Percentiles rank a stretch among this genome's conserved stretches.
phyloP scores from a whole-genome alignment of 495 filamentous ascomycete genomes.

The Penicillium macrosclerotiorum region DNA sequence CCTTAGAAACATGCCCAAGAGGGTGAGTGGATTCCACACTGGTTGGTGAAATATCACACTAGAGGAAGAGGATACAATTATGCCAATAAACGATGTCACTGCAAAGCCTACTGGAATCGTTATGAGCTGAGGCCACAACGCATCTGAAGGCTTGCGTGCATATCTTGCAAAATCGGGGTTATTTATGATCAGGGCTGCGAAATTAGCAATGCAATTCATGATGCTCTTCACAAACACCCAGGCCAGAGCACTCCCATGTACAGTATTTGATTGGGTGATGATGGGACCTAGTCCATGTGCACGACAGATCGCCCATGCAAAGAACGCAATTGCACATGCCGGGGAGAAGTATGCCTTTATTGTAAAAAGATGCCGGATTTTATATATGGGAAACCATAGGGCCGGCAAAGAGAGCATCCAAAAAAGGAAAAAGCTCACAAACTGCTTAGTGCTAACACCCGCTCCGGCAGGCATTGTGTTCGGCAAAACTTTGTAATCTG shows the following conservation, averaged over 20 bases:
- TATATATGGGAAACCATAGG: slow-evolving; percentile 67
- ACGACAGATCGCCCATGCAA: slow-evolving; percentile 84
- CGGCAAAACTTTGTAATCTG: slow-evolving; percentile 59
- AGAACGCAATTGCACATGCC: slow-evolving; percentile 77
- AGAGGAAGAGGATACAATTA: slow-evolving; percentile 87
- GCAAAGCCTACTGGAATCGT: slow-evolving; percentile 87
- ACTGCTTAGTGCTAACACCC: slow-evolving; percentile 74
- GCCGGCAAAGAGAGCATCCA: slow-evolving; percentile 77
- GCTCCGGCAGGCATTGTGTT: slow-evolving; percentile 65
- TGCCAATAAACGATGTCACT: slow-evolving; percentile 88
- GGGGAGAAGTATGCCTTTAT: slow-evolving; percentile 87
- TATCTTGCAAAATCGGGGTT: slow-evolving; percentile 92
- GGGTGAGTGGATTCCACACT: slow-evolving; percentile 84
- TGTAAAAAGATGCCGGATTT: slow-evolving; percentile 81
- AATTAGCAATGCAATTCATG: slow-evolving; percentile 91
- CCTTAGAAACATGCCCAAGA: slow-evolving; percentile 72
- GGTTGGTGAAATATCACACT: slow-evolving; percentile 70
- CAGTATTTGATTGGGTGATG: slow-evolving; percentile 63
- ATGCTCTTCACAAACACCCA: slow-evolving; percentile 83
- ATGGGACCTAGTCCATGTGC: slow-evolving; percentile 87
- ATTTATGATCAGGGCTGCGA: slow-evolving; percentile 75
- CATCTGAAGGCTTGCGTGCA: slow-evolving; percentile 74
- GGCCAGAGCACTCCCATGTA: slow-evolving; percentile 65
- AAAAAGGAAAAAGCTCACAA: slow-evolving; percentile 79
- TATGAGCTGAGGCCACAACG: slow-evolving; percentile 84